Percentiles rank a stretch among this genome's conserved stretches.
phyloP scores from a whole-genome alignment of 208 protist species.

The Perkinsela sp. region DNA sequence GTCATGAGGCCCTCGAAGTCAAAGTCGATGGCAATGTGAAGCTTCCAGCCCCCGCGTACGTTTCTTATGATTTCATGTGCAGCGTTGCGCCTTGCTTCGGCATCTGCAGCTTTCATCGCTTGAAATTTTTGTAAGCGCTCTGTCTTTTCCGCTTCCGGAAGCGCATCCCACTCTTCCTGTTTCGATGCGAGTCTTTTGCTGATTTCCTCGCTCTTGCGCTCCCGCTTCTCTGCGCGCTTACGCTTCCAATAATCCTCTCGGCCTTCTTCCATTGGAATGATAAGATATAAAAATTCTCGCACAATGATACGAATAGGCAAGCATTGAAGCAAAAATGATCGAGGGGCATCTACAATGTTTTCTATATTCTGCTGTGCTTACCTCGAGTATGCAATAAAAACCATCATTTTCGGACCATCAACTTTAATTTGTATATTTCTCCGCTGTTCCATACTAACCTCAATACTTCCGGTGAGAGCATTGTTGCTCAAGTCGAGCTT shows the following conservation, averaged over 20 bases:
- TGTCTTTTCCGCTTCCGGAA: constrained; percentile 5
- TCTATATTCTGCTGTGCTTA: no score
- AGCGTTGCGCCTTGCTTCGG: constrained; percentile 2
- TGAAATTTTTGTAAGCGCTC: background rate
- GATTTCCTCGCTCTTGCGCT: background rate
- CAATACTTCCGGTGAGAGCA: no score
- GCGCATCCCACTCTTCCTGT: constrained; percentile 6
- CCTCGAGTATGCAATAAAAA: no score
- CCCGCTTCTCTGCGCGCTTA: constrained; percentile 2
- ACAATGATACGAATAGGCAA: no score
- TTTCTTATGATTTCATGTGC: constrained; percentile 2
- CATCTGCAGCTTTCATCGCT: background rate
- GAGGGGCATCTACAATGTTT: no score
- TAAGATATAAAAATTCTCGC: no score
- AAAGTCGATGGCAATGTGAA: constrained; percentile 6
- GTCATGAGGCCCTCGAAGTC: constrained; percentile 7
- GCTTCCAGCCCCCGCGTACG: background rate
- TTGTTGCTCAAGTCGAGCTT: no score
- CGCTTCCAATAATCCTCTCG: constrained; percentile 5
- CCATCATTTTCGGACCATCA: no score
- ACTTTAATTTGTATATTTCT: no score
- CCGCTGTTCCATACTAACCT: no score
- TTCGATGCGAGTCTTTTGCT: background rate
- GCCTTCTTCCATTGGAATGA: no score
- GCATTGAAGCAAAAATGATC: no score